phyloP scores from a whole-genome alignment of 1,284 basidiomycete genomes.

The Papiliotrema fonsecae region DNA sequence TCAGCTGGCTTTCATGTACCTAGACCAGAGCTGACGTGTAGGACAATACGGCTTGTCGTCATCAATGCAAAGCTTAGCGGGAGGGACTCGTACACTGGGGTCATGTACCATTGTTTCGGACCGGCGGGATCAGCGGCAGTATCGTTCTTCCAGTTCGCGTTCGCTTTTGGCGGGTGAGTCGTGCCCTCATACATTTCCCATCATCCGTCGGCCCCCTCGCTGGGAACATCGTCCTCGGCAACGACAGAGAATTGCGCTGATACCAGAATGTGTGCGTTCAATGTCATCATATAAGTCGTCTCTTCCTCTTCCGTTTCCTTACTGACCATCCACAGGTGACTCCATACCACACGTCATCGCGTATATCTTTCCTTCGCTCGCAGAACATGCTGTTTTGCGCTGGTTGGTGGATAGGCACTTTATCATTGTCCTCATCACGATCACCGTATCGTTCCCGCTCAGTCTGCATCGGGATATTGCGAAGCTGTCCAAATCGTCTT shows the following conservation, averaged over 20 bases:
- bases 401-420: conserved; percentile 82
- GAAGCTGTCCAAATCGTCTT: conserved; percentile 88
- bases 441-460: conserved; percentile 87
- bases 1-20: conserved; percentile 4
- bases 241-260: too few relatives aligned
- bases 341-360: conserved; percentile 93
- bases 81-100: conserved; percentile 86
- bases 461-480: conserved; percentile 96
- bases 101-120: conserved; percentile 95
- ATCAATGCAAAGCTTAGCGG: conserved; percentile 95
- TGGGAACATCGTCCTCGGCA: too few relatives aligned
- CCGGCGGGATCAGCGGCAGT: conserved; percentile 80
- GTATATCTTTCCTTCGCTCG: conserved; percentile 73
- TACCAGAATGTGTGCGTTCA: conserved; percentile 94
- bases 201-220: neutral
- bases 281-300: conserved; percentile 62
- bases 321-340: conserved; percentile 58
- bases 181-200: conserved; percentile 18
- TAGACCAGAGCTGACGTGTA: conserved; percentile 3
- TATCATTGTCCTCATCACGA: conserved; percentile 76
- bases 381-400: conserved; percentile 61
- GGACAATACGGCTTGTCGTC: conserved; percentile 89
- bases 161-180: conserved; percentile 79
- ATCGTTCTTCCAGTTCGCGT: conserved; percentile 95
- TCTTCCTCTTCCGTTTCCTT: neutral